These are phyloP conservation scores for Puccinia novopanici DNA, from an alignment of 1,284 basidiomycete genomes.

Conservation along the genomic window DNA sequence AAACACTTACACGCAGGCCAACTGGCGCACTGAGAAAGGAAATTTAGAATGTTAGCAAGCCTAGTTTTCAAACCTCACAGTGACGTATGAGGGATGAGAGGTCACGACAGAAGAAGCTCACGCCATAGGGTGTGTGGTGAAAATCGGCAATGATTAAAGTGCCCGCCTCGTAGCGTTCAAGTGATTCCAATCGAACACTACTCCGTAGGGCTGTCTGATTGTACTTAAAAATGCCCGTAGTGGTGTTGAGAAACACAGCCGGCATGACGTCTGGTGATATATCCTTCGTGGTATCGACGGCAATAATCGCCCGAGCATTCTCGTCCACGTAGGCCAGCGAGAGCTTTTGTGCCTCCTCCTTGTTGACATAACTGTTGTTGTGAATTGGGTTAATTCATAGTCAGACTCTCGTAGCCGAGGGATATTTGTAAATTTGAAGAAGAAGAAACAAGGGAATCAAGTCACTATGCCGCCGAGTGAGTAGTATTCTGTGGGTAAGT, in stretches of 20 bases:
- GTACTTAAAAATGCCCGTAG: conserved; percentile 17
- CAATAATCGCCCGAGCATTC: conserved; percentile 24
- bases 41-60: background rate
- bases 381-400: background rate
- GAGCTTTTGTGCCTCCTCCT: conserved; percentile 2
- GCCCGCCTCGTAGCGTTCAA: conserved; percentile 10
- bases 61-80: background rate
- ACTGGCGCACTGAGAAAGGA: conserved; percentile 21
- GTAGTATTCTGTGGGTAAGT: conserved; percentile 18
- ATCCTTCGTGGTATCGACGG: conserved; percentile 15
- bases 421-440: background rate
- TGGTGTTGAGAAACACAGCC: conserved; percentile 23
- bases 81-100: background rate
- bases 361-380: conserved; percentile 24
- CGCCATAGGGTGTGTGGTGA: conserved; percentile 29
- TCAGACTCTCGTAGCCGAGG: background rate
- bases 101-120: background rate
- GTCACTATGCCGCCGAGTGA: conserved; percentile 29
- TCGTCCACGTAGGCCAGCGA: conserved; percentile 21
- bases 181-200: conserved; percentile 40
- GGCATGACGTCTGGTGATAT: conserved; percentile 25
- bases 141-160: conserved; percentile 38
- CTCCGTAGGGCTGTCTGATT: conserved; percentile 23
- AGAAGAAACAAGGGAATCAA: background rate
- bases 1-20: conserved; percentile 44